phyloP scores from a whole-genome alignment of 225 moss, liverwort and hornwort genomes.

The Thuidium tamariscinum region DNA sequence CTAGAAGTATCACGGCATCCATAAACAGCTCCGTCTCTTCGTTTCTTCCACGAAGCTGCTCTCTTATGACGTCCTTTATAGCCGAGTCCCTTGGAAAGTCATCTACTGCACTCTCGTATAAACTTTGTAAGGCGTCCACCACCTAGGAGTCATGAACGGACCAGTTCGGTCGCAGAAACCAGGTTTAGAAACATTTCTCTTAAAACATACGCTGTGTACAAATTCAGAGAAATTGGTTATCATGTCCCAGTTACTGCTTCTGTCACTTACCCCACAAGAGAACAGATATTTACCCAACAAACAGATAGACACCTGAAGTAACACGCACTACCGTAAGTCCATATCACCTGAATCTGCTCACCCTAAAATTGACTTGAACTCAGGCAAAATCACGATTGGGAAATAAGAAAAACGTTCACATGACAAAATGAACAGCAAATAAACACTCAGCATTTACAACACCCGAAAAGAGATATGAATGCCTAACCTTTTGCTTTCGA shows the following conservation, averaged over 20 bases:
- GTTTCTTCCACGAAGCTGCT: constrained; percentile 2
- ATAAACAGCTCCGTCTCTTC: constrained; percentile 40
- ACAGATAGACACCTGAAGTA: not conserved
- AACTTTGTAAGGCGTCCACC: constrained; percentile 70
- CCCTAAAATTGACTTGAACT: not conserved
- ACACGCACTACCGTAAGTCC: not conserved
- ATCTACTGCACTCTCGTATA: constrained; percentile 58
- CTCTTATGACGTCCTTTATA: constrained; percentile 19
- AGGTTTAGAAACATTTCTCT: not conserved
- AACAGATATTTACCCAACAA: not conserved
- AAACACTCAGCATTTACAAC: not conserved
- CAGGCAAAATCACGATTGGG: not conserved
- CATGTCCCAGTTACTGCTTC: not conserved
- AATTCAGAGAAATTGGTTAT: not conserved
- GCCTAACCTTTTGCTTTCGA: constrained; percentile 23
- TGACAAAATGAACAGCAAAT: not conserved
- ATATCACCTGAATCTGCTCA: not conserved
- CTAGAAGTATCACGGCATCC: constrained; percentile 70
- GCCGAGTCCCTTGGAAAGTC: constrained; percentile 60
- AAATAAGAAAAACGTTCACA: not conserved
- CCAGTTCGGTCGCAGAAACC: not conserved
- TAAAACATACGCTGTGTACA: not conserved
- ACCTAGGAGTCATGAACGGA: constrained; percentile 34
- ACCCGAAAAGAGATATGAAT: not conserved
- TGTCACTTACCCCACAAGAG: not conserved